These are phyloP conservation scores for Brettanomyces bruxellensis DNA, from an alignment of 805 yeast genomes.

Conservation along the genomic window DNA sequence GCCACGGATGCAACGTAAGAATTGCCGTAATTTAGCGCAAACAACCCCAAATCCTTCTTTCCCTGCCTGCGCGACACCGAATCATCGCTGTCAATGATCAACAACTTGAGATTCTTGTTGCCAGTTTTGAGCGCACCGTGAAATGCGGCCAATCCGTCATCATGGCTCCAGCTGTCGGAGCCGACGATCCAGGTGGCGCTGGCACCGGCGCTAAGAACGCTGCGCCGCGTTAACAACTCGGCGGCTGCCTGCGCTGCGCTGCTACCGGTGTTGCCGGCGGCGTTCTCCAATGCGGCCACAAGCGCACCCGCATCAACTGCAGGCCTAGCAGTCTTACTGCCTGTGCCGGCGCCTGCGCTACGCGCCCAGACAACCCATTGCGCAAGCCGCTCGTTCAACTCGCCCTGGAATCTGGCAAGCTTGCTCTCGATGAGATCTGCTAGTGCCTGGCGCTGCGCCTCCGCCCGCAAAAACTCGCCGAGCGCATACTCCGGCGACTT, in stretches of 20 bases:
- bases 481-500: conserved; percentile 58
- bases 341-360: conserved; percentile 20
- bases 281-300: conserved; percentile 22
- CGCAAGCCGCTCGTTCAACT: conserved; percentile 49
- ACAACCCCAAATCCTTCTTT: conserved; percentile 87
- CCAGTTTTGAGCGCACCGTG: conserved; percentile 74
- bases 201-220: conserved; percentile 34
- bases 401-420: conserved; percentile 35
- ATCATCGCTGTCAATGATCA: conserved; percentile 83
- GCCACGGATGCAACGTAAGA: conserved; percentile 93
- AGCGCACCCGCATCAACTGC: not conserved
- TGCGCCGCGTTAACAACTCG: conserved; percentile 32
- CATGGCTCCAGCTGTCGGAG: conserved; percentile 93
- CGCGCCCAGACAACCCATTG: conserved; percentile 58
- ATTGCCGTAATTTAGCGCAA: conserved; percentile 87
- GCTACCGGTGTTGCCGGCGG: conserved; percentile 17
- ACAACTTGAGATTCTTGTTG: conserved; percentile 63
- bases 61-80: conserved; percentile 41
- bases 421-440: conserved; percentile 36
- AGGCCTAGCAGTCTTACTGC: not conserved
- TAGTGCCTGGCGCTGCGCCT: conserved; percentile 41
- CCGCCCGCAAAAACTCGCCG: conserved; percentile 58
- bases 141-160: conserved; percentile 84
- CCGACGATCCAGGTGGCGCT: conserved; percentile 78
- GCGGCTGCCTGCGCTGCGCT: conserved; percentile 22